Percentiles rank a stretch among this genome's conserved stretches.
Evolutionary conservation across 2,329 filamentous ascomycete genomes (phyloP).

Genomic region (Microsporum canis): DNA sequence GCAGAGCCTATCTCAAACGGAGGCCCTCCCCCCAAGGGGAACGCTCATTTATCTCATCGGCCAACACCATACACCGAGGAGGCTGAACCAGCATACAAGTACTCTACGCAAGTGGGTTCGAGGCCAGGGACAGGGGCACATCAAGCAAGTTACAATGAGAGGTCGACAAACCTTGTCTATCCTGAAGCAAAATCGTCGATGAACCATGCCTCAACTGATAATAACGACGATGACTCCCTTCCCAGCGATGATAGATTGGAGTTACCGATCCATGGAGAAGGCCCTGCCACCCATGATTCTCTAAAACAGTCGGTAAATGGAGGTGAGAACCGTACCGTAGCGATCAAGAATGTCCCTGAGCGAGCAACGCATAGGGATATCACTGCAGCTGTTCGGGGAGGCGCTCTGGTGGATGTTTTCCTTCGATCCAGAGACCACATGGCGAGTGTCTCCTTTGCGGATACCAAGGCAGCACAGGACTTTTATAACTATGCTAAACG

Average conservation of each 20-base stretch:
- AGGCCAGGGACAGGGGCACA: not conserved
- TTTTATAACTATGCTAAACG: conserved; percentile 56
- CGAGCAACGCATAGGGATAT: conserved; percentile 56
- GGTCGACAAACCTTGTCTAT: not conserved
- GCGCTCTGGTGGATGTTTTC: conserved; percentile 57
- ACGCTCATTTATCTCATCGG: too few species aligned
- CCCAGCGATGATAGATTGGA: conserved; percentile 21
- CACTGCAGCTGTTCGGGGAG: conserved; percentile 54
- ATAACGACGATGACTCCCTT: conserved; percentile 17
- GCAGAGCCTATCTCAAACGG: not conserved
- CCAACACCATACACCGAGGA: not conserved
- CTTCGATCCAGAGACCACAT: conserved; percentile 48
- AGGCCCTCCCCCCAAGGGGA: not conserved
- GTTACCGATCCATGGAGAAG: conserved; percentile 9
- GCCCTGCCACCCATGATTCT: conserved; percentile 15
- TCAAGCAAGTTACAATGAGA: not conserved
- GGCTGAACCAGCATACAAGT: not conserved
- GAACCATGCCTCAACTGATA: conserved; percentile 10
- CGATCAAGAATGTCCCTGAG: conserved; percentile 52
- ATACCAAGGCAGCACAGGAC: conserved; percentile 48
- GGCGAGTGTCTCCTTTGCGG: conserved; percentile 59
- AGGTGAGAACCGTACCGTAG: conserved; percentile 32
- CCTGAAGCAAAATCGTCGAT: not conserved
- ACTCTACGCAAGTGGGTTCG: not conserved
- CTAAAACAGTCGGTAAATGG: conserved; percentile 2